A percentile compares a stretch with the other conserved stretches of the same genome.
Evolutionary conservation across 192 early-diverging fungal species (phyloP).

Genomic region (Umbelopsis sp.): DNA sequence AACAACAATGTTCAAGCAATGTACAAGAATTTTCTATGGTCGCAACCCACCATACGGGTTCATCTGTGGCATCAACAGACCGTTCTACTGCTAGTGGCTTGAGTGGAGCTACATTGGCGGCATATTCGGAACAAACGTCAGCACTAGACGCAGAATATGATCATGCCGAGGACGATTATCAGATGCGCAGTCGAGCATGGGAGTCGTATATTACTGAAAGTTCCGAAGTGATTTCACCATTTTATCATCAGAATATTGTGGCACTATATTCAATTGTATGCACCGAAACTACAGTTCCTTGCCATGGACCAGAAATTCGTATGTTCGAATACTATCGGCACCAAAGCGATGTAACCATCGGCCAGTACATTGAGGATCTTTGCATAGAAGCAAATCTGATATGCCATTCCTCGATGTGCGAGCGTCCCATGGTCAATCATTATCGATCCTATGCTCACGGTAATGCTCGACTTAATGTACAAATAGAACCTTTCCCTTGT

Average conservation of each 20-base stretch:
- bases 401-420: constrained; percentile 75
- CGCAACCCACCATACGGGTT: constrained; percentile 36
- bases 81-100: background rate
- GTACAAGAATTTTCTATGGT: constrained; percentile 25
- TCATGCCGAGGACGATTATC: constrained; percentile 44
- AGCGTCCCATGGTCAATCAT: constrained; percentile 78
- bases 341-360: constrained; percentile 83
- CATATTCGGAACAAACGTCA: background rate
- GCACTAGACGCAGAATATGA: constrained; percentile 42
- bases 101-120: constrained; percentile 1
- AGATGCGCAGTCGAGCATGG: constrained; percentile 50
- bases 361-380: constrained; percentile 84
- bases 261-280: constrained; percentile 74
- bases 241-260: constrained; percentile 72
- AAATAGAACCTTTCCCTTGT: constrained; percentile 59
- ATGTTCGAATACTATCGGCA: constrained; percentile 79
- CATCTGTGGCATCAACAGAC: constrained; percentile 9
- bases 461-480: constrained; percentile 74
- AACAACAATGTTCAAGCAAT: background rate
- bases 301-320: constrained; percentile 72
- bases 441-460: constrained; percentile 88
- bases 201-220: constrained; percentile 57
- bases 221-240: constrained; percentile 65
- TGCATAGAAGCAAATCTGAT: constrained; percentile 66
- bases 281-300: constrained; percentile 61